Evolutionary conservation across 345 rosid species (phyloP).

Genomic region (Iberis pinnata): DNA sequence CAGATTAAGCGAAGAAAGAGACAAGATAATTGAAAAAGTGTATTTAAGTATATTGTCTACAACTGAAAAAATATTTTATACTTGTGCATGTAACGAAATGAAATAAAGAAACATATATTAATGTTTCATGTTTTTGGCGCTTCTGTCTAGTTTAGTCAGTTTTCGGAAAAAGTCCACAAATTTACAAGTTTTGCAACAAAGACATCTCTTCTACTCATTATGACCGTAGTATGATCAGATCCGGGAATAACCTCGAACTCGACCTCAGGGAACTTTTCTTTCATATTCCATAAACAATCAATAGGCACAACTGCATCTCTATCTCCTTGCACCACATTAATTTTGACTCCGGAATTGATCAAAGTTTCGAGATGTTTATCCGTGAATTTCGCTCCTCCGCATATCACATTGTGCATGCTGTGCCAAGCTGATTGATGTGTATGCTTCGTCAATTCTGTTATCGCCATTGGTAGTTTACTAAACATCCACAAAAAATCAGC

Average conservation of each 20-base stretch:
- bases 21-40: no score
- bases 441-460: conserved; percentile 48
- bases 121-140: neutral
- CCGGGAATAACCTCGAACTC: conserved; percentile 35
- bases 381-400: conserved; percentile 57
- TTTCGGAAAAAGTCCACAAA: conserved; percentile 37
- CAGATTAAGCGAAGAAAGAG: no score
- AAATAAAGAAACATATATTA: no score
- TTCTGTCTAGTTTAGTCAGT: conserved; percentile 8
- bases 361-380: conserved; percentile 44
- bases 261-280: conserved; percentile 38
- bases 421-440: conserved; percentile 85
- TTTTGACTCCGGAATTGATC: conserved; percentile 26
- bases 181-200: conserved; percentile 42
- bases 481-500: neutral
- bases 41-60: no score
- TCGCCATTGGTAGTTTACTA: conserved; percentile 44
- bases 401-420: conserved; percentile 70
- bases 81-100: no score
- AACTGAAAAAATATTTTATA: no score
- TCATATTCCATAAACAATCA: conserved; percentile 48
- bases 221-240: conserved; percentile 45
- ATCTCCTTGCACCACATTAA: conserved; percentile 58
- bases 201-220: conserved; percentile 43
- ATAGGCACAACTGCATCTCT: conserved; percentile 46